phyloP scores from a whole-genome alignment of 2,329 filamentous ascomycete species.

The Lasiodiplodia gonubiensis region DNA sequence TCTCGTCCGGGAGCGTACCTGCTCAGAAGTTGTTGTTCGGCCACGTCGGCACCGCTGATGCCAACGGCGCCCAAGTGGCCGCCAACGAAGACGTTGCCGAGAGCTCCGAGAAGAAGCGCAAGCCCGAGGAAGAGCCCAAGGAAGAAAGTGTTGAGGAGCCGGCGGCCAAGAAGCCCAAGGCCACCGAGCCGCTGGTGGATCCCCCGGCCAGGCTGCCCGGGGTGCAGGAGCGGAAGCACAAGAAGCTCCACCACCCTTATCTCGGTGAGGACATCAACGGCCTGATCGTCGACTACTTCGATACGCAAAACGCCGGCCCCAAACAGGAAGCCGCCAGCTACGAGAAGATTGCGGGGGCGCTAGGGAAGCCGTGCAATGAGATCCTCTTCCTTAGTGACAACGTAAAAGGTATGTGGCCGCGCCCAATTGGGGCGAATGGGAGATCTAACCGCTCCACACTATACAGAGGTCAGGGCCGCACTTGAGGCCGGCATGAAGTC shows the following conservation, averaged over 20 bases:
- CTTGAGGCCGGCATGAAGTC: constrained; percentile 50
- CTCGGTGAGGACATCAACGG: constrained; percentile 45
- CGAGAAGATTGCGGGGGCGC: constrained; percentile 62
- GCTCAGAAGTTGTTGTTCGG: constrained; percentile 82
- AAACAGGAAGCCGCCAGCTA: constrained; percentile 75
- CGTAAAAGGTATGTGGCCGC: constrained; percentile 56
- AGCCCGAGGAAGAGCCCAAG: constrained; percentile 27
- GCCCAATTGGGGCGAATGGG: constrained; percentile 25
- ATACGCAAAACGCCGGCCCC: constrained; percentile 78
- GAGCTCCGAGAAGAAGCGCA: constrained; percentile 35
- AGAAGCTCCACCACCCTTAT: constrained; percentile 12
- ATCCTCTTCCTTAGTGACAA: constrained; percentile 87
- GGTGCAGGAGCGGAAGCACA: constrained; percentile 38
- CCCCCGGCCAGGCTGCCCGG: constrained; percentile 17
- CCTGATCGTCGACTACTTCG: constrained; percentile 59
- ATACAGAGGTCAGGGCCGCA: constrained; percentile 53
- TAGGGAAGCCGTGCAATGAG: constrained; percentile 55
- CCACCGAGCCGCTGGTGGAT: constrained; percentile 11
- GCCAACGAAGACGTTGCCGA: constrained; percentile 30
- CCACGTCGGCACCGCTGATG: constrained; percentile 52
- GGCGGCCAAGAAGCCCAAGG: constrained; percentile 22
- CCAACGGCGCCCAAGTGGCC: not conserved
- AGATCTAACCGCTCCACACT: constrained; percentile 32
- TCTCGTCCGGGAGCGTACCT: constrained; percentile 79
- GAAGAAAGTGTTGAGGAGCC: constrained; percentile 16